Evolutionary conservation across 2,329 filamentous ascomycete species (phyloP), one percentile per base, ranked within the genome.

Genomic region (Aspergillus costaricaensis): DNA sequence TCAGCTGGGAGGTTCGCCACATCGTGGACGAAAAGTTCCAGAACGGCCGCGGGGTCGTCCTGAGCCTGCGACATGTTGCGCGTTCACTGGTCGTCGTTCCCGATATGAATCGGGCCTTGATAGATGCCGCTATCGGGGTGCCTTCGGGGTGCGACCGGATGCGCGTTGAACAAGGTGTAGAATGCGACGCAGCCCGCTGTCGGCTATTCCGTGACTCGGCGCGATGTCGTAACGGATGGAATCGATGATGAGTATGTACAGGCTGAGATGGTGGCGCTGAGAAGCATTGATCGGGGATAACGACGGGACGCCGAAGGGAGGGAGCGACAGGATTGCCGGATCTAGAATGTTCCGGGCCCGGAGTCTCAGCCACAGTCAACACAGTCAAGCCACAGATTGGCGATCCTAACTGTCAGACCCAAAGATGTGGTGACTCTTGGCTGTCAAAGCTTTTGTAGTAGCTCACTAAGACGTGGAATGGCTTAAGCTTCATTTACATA

Each of bases 21-120:
- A 81, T 89, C 86, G 68, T 89, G 86, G 23, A 87, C 82, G 67
- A 88, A 89, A 68, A 87, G 84, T 70, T 89, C 86, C 49, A 89
- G 74, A 15, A 88, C 85, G 7, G 85, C 82, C 7, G 86, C 86
- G 51, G 86, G 84, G 72, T 88, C 86, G 67, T 88, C 86, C 43
- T 82, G 77, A 44, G 76, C 74, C 61, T 78, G 73, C 15, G 80
- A 76, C 78, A 84, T 83, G 3, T 38, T 43, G 47, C 38, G 38
- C n/a, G 44, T 27, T 36, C 47, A 17, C 25, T 17, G 25, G 5
- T 50, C 30, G 23, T 17, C 6, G 25, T 19, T 50, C 47, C 25
- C 25, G 47, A 17, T 6, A 23, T 21, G 44, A 9, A 17, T 17
- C 44, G 44, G 44, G 23, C 19, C 43, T 27, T 15, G 44, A 48